Evolutionary conservation across 345 rosid genomes (phyloP), one percentile per base, ranked within the genome.

Genomic region (Sapria himalayana): DNA sequence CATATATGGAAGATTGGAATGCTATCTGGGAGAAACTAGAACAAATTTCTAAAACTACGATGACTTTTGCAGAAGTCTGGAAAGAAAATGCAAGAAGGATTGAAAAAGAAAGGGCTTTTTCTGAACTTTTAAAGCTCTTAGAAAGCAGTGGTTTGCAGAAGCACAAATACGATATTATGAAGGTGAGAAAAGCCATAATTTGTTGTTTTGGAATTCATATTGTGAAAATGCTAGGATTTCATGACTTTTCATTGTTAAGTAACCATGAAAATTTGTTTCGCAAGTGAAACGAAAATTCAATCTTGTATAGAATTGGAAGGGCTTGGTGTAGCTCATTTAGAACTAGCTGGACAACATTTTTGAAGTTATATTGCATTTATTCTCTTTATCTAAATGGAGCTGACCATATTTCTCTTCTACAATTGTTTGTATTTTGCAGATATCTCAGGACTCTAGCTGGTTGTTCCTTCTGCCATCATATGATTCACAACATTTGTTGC

Each of bases 81-180:
- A 74, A 58, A 56, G 78, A 74, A 50, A 54, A 25, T 22, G 61
- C 51, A 39, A 81, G 61, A 54, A 58, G 47, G 33, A 41, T 63
- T 12, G 70, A 72, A 34, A 89, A 89, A 70, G 76, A 60, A 60
- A 64, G 79, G 64, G 91, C 67, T 3, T 59, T 78, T 23, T 43
- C 73, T 46, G 85, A 73, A 23, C 85, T 82, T 52, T 64, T 89
- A 38, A 72, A 69, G 69, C 62, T 71, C 64, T 58, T 89, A 44
- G 93, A 76, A 46, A 59, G 44, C 49, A 61, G 64, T 57, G 98
- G 93, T 55, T 54, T 89, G 76, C 72, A 65, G 15, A 69, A 70
- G 52, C 94, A 74, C 71, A 74, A 68, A 70, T 71, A 60, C 45
- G 78, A 65, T 51, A 56, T 57, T 51, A 56, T 67, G 60, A 70